Conservation (phyloP, 352 stramenopile genomes). For the Blastocystis sp. region DNA sequence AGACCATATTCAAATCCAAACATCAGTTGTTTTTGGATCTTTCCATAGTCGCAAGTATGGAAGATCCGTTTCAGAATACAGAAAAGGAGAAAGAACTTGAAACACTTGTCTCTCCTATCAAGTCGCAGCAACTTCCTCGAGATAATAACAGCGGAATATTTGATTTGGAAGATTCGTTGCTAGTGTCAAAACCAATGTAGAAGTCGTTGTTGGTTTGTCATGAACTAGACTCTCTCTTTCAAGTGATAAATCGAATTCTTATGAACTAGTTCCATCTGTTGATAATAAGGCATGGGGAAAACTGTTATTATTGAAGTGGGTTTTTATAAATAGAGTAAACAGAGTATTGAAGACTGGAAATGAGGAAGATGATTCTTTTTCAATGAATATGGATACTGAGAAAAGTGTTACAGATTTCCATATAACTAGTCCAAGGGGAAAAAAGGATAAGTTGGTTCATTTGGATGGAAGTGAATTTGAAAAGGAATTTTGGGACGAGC, state of each 20-base stretch:
- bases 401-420: no score
- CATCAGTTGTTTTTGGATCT: no score
- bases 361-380: background rate
- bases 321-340: background rate
- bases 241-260: background rate
- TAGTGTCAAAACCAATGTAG: background rate
- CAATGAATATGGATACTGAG: background rate
- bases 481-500: no score
- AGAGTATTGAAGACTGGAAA: background rate
- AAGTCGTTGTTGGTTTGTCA: background rate
- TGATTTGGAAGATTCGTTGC: background rate
- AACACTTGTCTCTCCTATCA: slow-evolving; percentile 39
- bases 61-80: slow-evolving; percentile 34
- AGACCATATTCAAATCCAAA: no score
- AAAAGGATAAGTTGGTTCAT: no score
- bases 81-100: slow-evolving; percentile 49
- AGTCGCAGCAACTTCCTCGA: background rate
- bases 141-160: background rate
- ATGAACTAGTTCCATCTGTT: background rate
- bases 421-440: no score
- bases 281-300: background rate
- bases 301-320: background rate
- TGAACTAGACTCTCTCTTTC: background rate
- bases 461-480: no score
- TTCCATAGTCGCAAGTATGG: background rate